Conservation (phyloP, 2,329 filamentous ascomycete species). For the Cryphonectria naterciae region DNA sequence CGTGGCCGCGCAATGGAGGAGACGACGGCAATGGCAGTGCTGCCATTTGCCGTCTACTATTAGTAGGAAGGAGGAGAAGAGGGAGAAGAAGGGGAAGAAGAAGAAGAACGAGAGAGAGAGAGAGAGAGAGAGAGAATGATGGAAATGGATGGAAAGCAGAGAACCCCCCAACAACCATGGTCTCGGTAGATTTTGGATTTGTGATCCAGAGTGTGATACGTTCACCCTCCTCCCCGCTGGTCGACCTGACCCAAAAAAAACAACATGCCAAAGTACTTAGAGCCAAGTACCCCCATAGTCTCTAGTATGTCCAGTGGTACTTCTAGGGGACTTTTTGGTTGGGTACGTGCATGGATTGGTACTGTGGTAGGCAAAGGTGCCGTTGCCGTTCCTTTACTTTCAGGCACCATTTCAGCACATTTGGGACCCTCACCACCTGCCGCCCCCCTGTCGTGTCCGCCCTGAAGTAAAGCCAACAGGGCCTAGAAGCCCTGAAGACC, state of each 20-base stretch:
- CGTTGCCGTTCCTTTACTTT: background rate
- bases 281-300: background rate
- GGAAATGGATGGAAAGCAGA: conserved; percentile 2
- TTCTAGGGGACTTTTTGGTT: background rate
- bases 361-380: background rate
- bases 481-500: background rate
- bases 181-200: background rate
- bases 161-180: background rate
- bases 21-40: background rate
- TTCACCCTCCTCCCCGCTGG: background rate
- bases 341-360: background rate
- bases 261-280: background rate
- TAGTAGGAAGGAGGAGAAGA: background rate
- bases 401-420: conserved; percentile 6
- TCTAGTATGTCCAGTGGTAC: background rate
- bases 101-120: background rate
- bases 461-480: background rate
- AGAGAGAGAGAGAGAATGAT: background rate
- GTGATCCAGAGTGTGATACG: conserved; percentile 4
- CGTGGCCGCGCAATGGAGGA: background rate
- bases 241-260: background rate
- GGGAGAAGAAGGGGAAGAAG: background rate
- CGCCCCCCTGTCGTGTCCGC: background rate
- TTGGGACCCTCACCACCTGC: background rate
- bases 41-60: background rate